Evolutionary conservation across 495 filamentous ascomycete species (phyloP).

Genomic region (Tuber magnatum): DNA sequence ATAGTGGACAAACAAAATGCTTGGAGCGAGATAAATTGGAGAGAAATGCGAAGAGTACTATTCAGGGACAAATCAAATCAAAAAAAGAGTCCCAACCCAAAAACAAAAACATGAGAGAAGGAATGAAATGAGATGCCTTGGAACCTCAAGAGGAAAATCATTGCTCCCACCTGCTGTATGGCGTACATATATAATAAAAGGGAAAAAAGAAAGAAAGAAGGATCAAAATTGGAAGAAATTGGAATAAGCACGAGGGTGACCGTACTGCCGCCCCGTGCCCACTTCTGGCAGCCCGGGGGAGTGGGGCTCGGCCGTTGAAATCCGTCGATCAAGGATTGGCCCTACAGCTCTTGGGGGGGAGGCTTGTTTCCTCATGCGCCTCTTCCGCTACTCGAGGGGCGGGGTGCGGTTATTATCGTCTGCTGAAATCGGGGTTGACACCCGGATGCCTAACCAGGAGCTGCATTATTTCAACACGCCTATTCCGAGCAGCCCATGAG

Average conservation of each 20-base stretch:
- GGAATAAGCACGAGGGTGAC: constrained; percentile 12
- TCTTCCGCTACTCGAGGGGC: constrained; percentile 22
- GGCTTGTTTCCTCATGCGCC: constrained; percentile 13
- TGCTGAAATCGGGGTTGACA: constrained; percentile 11
- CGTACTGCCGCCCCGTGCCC: constrained; percentile 28
- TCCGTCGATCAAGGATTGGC: constrained; percentile 22
- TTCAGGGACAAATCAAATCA: no score
- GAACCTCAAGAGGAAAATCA: background rate
- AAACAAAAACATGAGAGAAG: background rate
- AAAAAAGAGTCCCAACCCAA: background rate
- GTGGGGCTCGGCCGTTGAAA: constrained; percentile 19
- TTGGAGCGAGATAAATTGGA: no score
- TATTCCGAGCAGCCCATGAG: constrained; percentile 25
- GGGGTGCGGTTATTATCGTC: constrained; percentile 5
- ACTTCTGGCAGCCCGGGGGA: constrained; percentile 20
- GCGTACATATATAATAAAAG: background rate
- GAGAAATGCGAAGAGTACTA: no score
- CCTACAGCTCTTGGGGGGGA: background rate
- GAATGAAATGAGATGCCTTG: background rate
- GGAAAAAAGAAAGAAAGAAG: background rate
- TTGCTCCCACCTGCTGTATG: background rate
- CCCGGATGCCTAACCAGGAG: constrained; percentile 23
- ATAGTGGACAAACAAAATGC: no score
- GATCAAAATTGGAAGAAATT: background rate
- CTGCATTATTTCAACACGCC: constrained; percentile 27